Base-by-base conservation (phyloP, 495 filamentous ascomycete species). In the Aspergillus asperescens region DNA sequence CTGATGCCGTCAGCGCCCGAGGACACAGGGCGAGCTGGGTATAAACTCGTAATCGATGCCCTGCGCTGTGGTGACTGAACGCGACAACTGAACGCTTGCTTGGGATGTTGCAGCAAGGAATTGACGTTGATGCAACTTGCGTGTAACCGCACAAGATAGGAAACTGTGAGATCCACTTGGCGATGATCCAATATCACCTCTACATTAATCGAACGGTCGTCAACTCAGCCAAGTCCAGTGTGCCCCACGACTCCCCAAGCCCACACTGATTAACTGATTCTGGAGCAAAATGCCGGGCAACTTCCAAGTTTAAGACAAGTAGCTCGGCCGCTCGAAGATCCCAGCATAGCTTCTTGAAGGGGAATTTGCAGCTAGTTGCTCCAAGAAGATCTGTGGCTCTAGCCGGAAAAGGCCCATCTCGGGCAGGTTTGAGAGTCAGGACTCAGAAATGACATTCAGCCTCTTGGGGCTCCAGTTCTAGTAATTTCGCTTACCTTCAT, bases 61-160 rank as follows among this genome's bases (percentile, higher is more conserved):
- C 18, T 20, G 38, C 38, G 19, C 22, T n/a, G 19, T n/a, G 3
- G 23, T 24, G 15, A 3, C 24, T 28, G 8, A 24, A 29, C 25
- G n/a, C 16, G 15, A 31, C 27, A 16, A 16, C 22, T 15, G 28
- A 16, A 46, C 22, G 27, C 27, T 46, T 46, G 43, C 27, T 4
- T 25, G 42, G 42, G 42, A 24, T 45, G n/a, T 39, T 35, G 25
- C 18, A 15, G 7, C 10, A 32, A 5, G 16, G 13, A 3, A 20
- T 19, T 15, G 5, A 4, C 44, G 16, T 23, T 28, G 7, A 4
- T 35, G 16, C 32, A 24, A 23, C 20, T 35, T 52, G 31, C n/a
- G 50, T 23, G 29, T 19, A 52, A 52, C 50, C 50, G 40, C 50
- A 29, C 50, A 52, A 50, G 50, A n/a, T 16, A 29, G 19, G 38